Evolutionary conservation across 1,139 yeast species (phyloP), one percentile per base, ranked within the genome.

Genomic region (Hansenula sp.): DNA sequence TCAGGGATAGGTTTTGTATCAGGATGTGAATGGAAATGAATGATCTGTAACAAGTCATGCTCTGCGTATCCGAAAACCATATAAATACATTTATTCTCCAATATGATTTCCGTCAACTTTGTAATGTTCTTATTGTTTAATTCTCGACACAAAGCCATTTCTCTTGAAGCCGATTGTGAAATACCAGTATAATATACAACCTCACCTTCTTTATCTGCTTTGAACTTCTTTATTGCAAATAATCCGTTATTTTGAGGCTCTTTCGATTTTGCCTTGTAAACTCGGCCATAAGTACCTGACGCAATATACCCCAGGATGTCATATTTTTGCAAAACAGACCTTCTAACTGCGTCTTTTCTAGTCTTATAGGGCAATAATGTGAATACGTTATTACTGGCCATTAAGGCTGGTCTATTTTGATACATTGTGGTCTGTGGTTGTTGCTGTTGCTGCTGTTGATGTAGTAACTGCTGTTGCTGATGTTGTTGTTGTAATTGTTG

Each of bases 231-330:
- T 56, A 93, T 91, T n/a, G 99, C 99, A 62, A 69, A 81, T 24
- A 53, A 41, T 17, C 46, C 48, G 35, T 41, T 53, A 39, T 51
- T 50, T 50, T 57, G 58, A 36, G 66, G 65, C 29, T 65, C 67
- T 54, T 71, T 71, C 27, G 75, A 68, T 51, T 76, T 77, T 15
- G 98, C 98, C 62, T 93, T 93, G 68, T 90, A 94, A 27, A 93
- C 99, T 52, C 94, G 82, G 45, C 99, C 99, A 63, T 93, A 93
- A 0, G 99, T 93, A 33, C 99, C 99, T 1, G 99, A 96, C 0
- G 99, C 99, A 49, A 93, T 94, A 64, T 93, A 93, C 0, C 99
- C 99, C 29, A 89, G 69, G 49, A 94, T 85, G 50, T 85, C 91
- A 63, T 91, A 93, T 53, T 84, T 84, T 39, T 85, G 82, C 27